A percentile compares a stretch with the other conserved stretches of the same genome.
These are phyloP conservation scores for Brassica rapa DNA, from an alignment of 345 rosid species.

Conservation along the genomic window DNA sequence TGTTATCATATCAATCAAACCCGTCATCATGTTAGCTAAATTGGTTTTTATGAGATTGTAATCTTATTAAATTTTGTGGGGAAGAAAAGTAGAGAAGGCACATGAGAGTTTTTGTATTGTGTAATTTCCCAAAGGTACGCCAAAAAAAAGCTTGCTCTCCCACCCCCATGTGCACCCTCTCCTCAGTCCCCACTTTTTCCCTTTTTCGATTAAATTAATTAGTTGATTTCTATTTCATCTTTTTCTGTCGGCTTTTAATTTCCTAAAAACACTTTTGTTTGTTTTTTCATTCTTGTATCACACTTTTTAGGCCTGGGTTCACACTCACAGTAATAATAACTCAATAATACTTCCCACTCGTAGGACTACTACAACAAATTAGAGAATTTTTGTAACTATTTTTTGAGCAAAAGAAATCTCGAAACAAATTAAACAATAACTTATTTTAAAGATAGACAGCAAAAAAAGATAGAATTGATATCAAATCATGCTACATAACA, in stretches of 20 bases:
- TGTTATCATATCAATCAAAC: slow-evolving; percentile 1
- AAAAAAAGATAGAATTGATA: not conserved
- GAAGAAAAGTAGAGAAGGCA: not conserved
- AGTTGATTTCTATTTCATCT: not conserved
- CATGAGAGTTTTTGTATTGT: slow-evolving; percentile 28
- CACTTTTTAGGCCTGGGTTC: slow-evolving; percentile 21
- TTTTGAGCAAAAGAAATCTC: not conserved
- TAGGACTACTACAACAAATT: slow-evolving; percentile 1
- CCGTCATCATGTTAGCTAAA: not conserved
- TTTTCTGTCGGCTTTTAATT: slow-evolving; percentile 25
- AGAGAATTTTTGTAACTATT: not conserved
- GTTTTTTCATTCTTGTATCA: not conserved
- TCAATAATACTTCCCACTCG: slow-evolving; percentile 26
- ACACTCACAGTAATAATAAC: not conserved
- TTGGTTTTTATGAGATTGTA: not conserved
- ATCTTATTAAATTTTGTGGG: not conserved
- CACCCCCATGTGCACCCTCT: slow-evolving; percentile 37
- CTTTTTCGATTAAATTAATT: not conserved
- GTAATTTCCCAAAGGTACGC: slow-evolving; percentile 23
- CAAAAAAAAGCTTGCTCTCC: not conserved
- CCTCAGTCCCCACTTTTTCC: slow-evolving; percentile 34
- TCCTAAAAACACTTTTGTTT: not conserved
- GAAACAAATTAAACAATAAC: not conserved
- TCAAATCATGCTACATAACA: not conserved
- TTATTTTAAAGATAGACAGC: not conserved